Evolutionary conservation across 306 rosid species (phyloP).

Genomic region (Begonia masoniana): DNA sequence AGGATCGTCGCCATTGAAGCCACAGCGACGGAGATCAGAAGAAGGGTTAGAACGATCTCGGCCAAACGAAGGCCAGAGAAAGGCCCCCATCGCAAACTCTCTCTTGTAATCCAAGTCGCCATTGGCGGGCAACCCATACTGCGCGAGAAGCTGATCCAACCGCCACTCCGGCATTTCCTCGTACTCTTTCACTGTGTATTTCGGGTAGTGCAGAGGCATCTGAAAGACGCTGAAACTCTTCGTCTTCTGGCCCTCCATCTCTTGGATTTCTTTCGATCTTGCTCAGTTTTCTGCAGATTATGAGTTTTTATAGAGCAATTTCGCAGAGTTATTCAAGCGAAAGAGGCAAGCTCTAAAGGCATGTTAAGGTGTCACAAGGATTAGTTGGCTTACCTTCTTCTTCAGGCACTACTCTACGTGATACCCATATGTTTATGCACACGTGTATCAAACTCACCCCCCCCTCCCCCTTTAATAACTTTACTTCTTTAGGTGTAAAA

Average conservation of each 20-base stretch:
- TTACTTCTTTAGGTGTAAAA: too few relatives aligned
- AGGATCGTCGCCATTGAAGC: constrained; percentile 4
- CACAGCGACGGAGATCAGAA: neutral
- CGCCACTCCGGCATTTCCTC: constrained; percentile 71
- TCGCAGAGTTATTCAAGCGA: too few relatives aligned
- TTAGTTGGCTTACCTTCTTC: constrained; percentile 49
- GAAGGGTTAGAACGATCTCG: neutral
- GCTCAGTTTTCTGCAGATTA: neutral
- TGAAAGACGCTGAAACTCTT: constrained; percentile 29
- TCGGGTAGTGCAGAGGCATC: constrained; percentile 77
- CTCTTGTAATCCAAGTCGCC: constrained; percentile 67
- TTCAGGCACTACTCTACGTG: constrained; percentile 1
- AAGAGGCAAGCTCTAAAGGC: neutral
- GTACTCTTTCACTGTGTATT: constrained; percentile 58
- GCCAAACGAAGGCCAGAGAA: constrained; percentile 47
- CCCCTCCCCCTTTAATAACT: too few relatives aligned
- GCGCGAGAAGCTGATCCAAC: constrained; percentile 49
- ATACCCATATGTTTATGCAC: too few relatives aligned
- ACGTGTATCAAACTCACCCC: too few relatives aligned
- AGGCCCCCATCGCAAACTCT: constrained; percentile 65
- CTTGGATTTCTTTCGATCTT: neutral
- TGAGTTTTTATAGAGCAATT: too few relatives aligned
- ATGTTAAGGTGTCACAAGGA: constrained; percentile 38
- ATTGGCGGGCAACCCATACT: constrained; percentile 47
- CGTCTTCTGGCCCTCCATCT: constrained; percentile 30